A percentile compares a stretch with the other conserved stretches of the same genome.
These are phyloP conservation scores for Pharus latifolius DNA, from an alignment of 176 grass and related monocot species.

Conservation along the genomic window DNA sequence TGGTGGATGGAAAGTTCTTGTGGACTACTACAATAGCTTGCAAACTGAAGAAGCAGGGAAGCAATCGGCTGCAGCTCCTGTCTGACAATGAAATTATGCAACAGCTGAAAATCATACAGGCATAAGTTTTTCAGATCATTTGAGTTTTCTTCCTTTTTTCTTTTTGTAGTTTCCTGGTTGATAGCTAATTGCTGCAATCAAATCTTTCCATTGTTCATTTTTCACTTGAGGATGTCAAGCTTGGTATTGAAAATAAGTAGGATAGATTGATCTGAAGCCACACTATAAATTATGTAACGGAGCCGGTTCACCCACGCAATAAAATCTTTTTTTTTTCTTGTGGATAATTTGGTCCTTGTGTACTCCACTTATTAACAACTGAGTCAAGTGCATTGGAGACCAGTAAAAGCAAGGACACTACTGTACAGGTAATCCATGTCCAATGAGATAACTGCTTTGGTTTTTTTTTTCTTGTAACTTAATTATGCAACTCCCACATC, in stretches of 20 bases:
- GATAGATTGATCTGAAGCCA: background rate
- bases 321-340: background rate
- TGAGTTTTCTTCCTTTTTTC: background rate
- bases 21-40: slow-evolving; percentile 79
- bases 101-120: background rate
- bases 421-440: too few species aligned
- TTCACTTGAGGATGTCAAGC: background rate
- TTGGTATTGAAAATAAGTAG: background rate
- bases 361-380: too few species aligned
- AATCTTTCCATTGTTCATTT: background rate
- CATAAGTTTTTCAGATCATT: background rate
- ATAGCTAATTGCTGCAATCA: slow-evolving; percentile 14
- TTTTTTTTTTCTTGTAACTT: too few species aligned
- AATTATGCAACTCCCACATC: too few species aligned
- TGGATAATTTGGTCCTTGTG: background rate
- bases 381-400: too few species aligned
- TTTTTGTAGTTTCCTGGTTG: slow-evolving; percentile 1
- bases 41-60: slow-evolving; percentile 53
- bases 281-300: background rate
- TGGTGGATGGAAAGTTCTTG: slow-evolving; percentile 86
- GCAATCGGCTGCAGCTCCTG: slow-evolving; percentile 9
- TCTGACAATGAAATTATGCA: slow-evolving; percentile 11
- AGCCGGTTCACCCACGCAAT: background rate
- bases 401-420: too few species aligned
- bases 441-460: too few species aligned